Evolutionary conservation across 2,329 filamentous ascomycete species (phyloP).

Genomic region (Sclerotinia nivalis): DNA sequence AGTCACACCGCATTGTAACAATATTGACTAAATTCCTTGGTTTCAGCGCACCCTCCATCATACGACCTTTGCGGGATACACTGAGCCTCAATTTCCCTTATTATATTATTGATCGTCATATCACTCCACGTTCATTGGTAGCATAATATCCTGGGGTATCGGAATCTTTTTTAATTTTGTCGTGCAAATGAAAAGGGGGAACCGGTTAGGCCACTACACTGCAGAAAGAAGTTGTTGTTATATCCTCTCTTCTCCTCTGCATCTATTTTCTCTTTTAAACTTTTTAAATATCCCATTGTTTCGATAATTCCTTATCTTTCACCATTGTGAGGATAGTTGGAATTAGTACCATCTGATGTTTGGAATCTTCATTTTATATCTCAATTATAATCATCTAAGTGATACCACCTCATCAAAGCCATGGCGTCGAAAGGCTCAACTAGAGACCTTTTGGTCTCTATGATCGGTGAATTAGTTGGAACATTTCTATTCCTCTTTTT

Average conservation of each 20-base stretch:
- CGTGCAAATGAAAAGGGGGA: neutral
- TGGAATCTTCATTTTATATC: neutral
- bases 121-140: neutral
- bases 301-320: neutral
- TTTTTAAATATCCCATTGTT: neutral
- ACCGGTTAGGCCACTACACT: neutral
- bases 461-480: constrained; percentile 51
- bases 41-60: neutral
- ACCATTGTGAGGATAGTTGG: neutral
- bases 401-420: neutral
- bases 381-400: neutral
- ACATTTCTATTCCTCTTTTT: constrained; percentile 45
- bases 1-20: neutral
- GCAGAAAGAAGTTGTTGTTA: constrained; percentile 3
- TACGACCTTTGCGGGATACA: neutral
- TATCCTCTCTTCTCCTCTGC: neutral
- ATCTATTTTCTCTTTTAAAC: neutral
- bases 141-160: neutral
- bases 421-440: constrained; percentile 3
- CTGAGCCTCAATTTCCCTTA: neutral
- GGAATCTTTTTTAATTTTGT: neutral
- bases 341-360: neutral
- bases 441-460: constrained; percentile 47
- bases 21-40: neutral
- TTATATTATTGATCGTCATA: neutral